Base-by-base conservation (phyloP, 164 flowering plant species). In the Brasenia schreberi region DNA sequence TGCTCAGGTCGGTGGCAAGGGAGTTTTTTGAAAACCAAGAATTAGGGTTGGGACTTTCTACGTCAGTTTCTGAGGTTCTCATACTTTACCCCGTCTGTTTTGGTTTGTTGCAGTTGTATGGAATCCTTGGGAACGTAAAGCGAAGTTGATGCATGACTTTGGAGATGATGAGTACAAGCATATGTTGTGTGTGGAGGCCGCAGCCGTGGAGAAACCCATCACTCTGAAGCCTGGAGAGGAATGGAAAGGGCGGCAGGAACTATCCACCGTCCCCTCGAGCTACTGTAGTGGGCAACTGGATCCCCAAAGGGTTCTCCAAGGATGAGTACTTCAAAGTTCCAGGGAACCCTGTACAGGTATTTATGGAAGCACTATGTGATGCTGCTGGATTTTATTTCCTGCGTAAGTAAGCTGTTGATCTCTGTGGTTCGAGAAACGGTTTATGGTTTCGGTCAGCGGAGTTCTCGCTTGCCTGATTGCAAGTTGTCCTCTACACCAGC, bases 111-210 rank as follows among this genome's bases (percentile, higher is more conserved):
- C 74, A 88, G 95, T 88, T 73, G 91, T 88, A 17, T 88, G 95
- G 95, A 88, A 88, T 76, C 95, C 95, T 6, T 88, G 95, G 91
- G 91, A 85, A 65, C 83, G 81, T 80, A 88, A 83, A 78, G 87
- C 95, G 42, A 88, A 81, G 79, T 80, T 87, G 17, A 82, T 88
- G 72, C 68, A 81, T 70, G 91, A 88, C 79, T 81, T 88, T 67
- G 95, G 91, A 59, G 91, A 88, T 71, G 91, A 88, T 19, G 95
- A 88, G 49, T 88, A 86, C 77, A 88, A 86, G 72, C 83, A 83
- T 69, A 86, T 88, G 95, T 74, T 88, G 10, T 88, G 95, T 62
- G 89, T 88, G 64, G 95, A 84, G 74, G 84, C 91, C 72, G 95
- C 91, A 62, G 85, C 84, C 56, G 73, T 86, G 19, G 95, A 86